Evolutionary conservation across 2,329 filamentous ascomycete species (phyloP), one percentile per base, ranked within the genome.

Genomic region (Nigrograna mackinnonii): DNA sequence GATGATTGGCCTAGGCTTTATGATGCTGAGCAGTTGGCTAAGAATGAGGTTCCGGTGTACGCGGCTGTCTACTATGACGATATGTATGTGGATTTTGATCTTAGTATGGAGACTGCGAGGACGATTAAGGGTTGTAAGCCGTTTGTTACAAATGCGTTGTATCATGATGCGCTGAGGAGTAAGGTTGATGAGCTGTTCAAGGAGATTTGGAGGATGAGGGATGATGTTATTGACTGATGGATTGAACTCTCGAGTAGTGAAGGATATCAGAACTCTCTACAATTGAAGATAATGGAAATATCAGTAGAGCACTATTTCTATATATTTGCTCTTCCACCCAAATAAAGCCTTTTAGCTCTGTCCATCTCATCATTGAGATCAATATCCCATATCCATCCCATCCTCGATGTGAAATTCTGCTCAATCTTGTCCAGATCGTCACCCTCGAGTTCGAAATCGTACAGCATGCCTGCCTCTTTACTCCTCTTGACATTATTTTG

Each of bases 31-130:
- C 85, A 88, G 66, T 75, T 96, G 35, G 79, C 77, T 14, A 80
- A 78, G 56, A 96, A 96, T 58, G 77, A 84, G 44, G 89, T 96
- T 0, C 91, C 92, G 0, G 83, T 95, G 0, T 96, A 94, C 60
- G 87, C 91, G 1, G 89, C 88, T 1, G 86, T 83, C 2, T 97
- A 87, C 55, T 67, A 89, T 4, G 86, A 96, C 49, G 91, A 96
- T 63, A 94, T 96, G 88, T 96, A 95, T 59, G 91, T 97, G 21
- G 87, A 95, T 60, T 87, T 82, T 54, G 82, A 82, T 5, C 72
- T 91, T 41, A 86, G 88, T 6, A 78, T 81, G 55, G 82, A 87
- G 55, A 95, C 90, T 13, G 89, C 89, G 7, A 73, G 72, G 30
- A 80, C 84, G 59, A 87, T 96, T 63, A 86, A 82, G 63, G 85